phyloP scores from a whole-genome alignment of 306 rosid species.

The cucumber (Cucumis sativus) region Cucumber_9930_V3 NC_026658.2:16232001-16232500 shows the following conservation, averaged over 20 bases:
- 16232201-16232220: not conserved
- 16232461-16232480: too few species aligned
- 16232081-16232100: not conserved
- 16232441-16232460: too few species aligned
- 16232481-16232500: too few species aligned
- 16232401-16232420: too few species aligned
- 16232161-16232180: not conserved
- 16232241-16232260: not conserved
- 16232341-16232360: too few species aligned
- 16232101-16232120: not conserved
- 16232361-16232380: too few species aligned
- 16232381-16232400: too few species aligned
- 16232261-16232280: not conserved
- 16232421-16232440: too few species aligned
- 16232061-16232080: not conserved
- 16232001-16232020: not conserved
- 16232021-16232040: not conserved
- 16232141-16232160: not conserved
- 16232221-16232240: not conserved
- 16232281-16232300: not conserved
- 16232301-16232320: too few species aligned
- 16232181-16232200: not conserved
- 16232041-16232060: not conserved
- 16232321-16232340: too few species aligned
- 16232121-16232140: not conserved